Conservation (phyloP, 257 asterid genomes). For the Linderniella brevidens region DNA sequence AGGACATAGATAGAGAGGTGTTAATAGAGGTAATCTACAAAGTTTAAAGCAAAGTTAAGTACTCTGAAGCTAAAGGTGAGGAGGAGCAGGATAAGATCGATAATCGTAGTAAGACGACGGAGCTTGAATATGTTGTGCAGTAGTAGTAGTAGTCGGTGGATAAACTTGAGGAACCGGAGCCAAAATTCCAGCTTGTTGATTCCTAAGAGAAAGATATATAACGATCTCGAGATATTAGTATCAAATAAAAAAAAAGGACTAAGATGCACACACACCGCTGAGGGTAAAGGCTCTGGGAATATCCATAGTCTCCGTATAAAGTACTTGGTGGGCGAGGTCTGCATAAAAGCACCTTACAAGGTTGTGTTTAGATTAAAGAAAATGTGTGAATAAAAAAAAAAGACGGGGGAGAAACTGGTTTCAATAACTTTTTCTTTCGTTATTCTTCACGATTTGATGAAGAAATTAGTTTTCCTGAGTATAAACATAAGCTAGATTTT, state of each 20-base stretch:
- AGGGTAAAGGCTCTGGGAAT: conserved; percentile 34
- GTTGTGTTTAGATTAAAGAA: no score
- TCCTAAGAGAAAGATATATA: conserved; percentile 13
- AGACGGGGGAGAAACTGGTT: no score
- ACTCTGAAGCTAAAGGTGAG: conserved; percentile 15
- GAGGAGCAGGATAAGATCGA: conserved; percentile 21
- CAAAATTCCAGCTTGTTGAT: conserved; percentile 17
- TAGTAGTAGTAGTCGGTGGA: conserved; percentile 8
- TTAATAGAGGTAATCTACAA: background rate
- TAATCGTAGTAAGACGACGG: conserved; percentile 20
- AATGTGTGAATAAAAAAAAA: no score
- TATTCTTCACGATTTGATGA: no score
- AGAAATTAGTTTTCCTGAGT: no score
- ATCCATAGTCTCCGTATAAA: conserved; percentile 47
- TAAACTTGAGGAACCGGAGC: conserved; percentile 13
- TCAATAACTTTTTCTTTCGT: no score
- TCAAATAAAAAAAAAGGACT: background rate
- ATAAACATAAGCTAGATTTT: no score
- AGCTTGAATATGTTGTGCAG: conserved; percentile 9
- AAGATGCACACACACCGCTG: conserved; percentile 21
- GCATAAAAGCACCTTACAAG: conserved; percentile 14
- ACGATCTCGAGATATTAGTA: background rate
- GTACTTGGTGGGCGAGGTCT: conserved; percentile 38
- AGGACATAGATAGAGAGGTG: no score
- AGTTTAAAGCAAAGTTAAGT: background rate